Conservation (phyloP, 139 green algal species). For the Tetradesmus obliquus region DNA sequence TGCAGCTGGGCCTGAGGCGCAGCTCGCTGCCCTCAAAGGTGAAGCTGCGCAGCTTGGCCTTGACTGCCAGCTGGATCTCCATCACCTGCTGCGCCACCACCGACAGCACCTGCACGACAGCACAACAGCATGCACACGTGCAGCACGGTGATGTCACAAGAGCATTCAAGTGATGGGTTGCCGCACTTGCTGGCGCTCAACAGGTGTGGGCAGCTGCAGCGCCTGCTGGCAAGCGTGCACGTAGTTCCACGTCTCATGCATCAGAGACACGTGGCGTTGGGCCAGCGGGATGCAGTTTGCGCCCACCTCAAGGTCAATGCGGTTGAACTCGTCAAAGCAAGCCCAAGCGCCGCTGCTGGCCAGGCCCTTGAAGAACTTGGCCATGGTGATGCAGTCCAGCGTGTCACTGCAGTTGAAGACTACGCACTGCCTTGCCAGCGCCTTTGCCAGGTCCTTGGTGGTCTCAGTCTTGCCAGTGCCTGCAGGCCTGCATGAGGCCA, state of each 20-base stretch:
- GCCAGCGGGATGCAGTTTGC: not conserved
- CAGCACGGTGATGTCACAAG: too few species aligned
- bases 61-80: constrained; percentile 84
- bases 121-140: not conserved
- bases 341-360: constrained; percentile 78
- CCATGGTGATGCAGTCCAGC: constrained; percentile 75
- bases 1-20: constrained; percentile 76
- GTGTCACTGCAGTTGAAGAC: constrained; percentile 89
- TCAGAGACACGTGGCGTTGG: too few species aligned
- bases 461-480: constrained; percentile 87
- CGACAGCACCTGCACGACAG: constrained; percentile 62
- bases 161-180: too few species aligned
- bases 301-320: constrained; percentile 78
- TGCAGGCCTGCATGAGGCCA: constrained; percentile 52
- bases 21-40: constrained; percentile 86
- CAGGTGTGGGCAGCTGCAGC: not conserved
- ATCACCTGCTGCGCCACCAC: constrained; percentile 78
- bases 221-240: not conserved
- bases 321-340: constrained; percentile 92
- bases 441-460: constrained; percentile 88
- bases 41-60: constrained; percentile 76
- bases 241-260: not conserved
- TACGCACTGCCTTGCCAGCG: constrained; percentile 83
- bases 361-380: constrained; percentile 91
- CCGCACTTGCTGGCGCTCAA: too few species aligned